These are phyloP conservation scores for Silybum marianum DNA, from an alignment of 129 eudicot genomes.

Conservation along the genomic window DNA sequence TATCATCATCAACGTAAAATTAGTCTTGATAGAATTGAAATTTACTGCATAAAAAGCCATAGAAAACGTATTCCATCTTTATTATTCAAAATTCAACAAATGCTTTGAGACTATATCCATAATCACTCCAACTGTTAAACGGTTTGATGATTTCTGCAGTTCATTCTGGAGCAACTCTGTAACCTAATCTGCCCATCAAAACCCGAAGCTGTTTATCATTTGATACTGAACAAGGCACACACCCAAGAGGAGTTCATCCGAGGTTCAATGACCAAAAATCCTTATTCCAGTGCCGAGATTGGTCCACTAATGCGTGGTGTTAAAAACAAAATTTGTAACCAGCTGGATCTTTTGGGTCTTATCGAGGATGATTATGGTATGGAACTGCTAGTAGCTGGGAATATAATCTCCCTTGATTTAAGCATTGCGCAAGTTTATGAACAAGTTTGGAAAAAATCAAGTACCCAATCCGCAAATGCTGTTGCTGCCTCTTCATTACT, in stretches of 20 bases:
- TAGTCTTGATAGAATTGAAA: conserved; percentile 2
- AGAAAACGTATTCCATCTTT: neutral
- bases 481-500: conserved; percentile 58
- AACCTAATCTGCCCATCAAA: conserved; percentile 96
- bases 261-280: conserved; percentile 98
- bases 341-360: conserved; percentile 91
- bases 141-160: conserved; percentile 52
- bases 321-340: conserved; percentile 95
- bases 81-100: neutral
- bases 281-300: conserved; percentile 93
- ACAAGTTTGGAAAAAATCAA: conserved; percentile 96
- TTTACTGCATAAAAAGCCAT: neutral
- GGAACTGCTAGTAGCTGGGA: conserved; percentile 96
- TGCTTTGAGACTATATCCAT: neutral
- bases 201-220: conserved; percentile 91
- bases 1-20: neutral
- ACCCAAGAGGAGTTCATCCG: conserved; percentile 99
- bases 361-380: conserved; percentile 96
- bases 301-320: conserved; percentile 99
- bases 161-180: conserved; percentile 97
- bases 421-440: conserved; percentile 93
- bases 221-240: conserved; percentile 95
- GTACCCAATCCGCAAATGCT: conserved; percentile 58
- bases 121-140: neutral
- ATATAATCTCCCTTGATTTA: conserved; percentile 92